Base-by-base conservation (phyloP, 1,284 basidiomycete genomes). In the Thecaphora thlaspeos region DNA sequence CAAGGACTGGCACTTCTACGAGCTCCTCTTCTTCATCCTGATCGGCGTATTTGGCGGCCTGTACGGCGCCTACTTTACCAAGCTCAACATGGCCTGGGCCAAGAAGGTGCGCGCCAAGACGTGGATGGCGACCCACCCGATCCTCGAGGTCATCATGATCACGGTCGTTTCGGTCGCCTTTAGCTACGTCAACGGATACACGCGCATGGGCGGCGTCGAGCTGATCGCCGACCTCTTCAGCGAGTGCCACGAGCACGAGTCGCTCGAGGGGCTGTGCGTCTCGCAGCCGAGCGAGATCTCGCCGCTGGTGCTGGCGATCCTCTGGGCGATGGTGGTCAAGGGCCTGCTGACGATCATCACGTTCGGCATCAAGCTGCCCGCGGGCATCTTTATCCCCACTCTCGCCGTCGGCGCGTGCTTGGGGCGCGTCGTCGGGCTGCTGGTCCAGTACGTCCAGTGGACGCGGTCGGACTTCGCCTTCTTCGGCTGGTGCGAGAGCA, bases 311-410 rank as follows among this genome's bases (percentile, higher is more conserved):
- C 80, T 80, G 30, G 83, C 86, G 4, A 84, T 97, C 56, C 80
- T 84, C 21, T 81, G 86, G 23, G 89, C 91, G 1, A 68, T 70
- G 67, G 38, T 68, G 19, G 26, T 61, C 34, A 73, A 71, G 44
- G 63, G 95, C 70, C 83, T 88, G 10, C 80, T 97, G 51, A 95
- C 92, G 0, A 83, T 94, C 50, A 83, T 96, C 41, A 97, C 93
- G 0, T 98, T 97, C 64, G 93, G 93, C 2, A 91, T 95, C 80
- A 73, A 73, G 52, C 53, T 73, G 32, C 67, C 73, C 56, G 92
- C 93, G 4, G 94, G 94, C 3, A 94, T 98, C 66, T 97, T 98
- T 79, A 90, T 98, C 34, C 94, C 94, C 0, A 91, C 92, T 0
- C 84, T 98, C 17, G 91, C 90, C 18, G 93, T 95, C 14, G 94